Conservation (phyloP, 1,139 yeast species). For the Sugiyamaella japonica region DNA sequence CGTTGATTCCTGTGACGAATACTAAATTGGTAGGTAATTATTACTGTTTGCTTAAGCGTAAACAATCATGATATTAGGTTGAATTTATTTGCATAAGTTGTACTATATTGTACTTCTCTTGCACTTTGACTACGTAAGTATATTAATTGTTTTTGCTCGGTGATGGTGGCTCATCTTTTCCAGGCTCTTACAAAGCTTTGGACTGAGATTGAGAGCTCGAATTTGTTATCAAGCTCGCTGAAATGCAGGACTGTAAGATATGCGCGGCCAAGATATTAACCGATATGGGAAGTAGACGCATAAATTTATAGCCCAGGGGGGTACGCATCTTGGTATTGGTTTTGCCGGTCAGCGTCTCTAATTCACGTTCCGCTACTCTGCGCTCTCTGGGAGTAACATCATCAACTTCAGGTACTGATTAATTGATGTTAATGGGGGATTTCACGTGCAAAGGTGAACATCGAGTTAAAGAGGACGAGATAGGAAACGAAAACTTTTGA, state of each 20-base stretch:
- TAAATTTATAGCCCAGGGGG: slow-evolving; percentile 7
- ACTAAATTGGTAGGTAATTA: slow-evolving; percentile 33
- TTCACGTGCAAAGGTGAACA: no score
- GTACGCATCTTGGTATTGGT: background rate
- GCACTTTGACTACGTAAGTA: background rate
- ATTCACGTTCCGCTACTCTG: background rate
- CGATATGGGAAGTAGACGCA: slow-evolving; percentile 2
- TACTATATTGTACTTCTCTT: no score
- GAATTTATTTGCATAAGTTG: background rate
- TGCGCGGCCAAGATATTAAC: slow-evolving; percentile 6
- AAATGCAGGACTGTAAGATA: background rate
- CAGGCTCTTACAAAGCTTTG: slow-evolving; percentile 47
- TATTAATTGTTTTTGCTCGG: background rate
- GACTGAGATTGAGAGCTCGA: slow-evolving; percentile 30
- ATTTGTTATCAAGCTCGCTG: background rate
- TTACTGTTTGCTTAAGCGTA: slow-evolving; percentile 34
- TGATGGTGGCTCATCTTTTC: slow-evolving; percentile 27
- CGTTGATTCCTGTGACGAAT: slow-evolving; percentile 27
- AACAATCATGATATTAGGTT: background rate
- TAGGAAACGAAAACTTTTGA: no score
- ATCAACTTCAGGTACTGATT: no score
- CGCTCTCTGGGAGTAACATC: no score
- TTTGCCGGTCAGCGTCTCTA: background rate
- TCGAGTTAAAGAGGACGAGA: no score
- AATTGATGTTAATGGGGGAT: no score